A percentile compares a stretch with the other conserved stretches of the same genome.
These are phyloP conservation scores for Prunus yedoensis DNA, from an alignment of 331 rosid species.

Conservation along the genomic window DNA sequence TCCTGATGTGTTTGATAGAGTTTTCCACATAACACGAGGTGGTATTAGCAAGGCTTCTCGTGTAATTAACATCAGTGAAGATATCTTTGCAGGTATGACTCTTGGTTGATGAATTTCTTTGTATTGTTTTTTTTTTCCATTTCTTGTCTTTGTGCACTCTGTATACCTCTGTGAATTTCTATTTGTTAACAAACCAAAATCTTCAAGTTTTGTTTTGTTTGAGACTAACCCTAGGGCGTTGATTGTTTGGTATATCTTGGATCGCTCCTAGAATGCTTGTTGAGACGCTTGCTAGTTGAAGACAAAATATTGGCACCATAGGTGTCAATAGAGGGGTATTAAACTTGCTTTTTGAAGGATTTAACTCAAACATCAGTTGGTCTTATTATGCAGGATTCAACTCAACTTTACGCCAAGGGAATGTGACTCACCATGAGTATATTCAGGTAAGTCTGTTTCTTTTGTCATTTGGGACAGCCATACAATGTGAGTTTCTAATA, in stretches of 20 bases:
- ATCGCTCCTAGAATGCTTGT: not conserved
- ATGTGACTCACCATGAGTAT: slow-evolving; percentile 69
- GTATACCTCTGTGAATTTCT: not conserved
- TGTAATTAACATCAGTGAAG: slow-evolving; percentile 89
- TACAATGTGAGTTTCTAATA: slow-evolving; percentile 12
- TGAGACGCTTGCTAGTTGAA: not conserved
- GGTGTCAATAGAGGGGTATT: slow-evolving; percentile 7
- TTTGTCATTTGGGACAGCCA: slow-evolving; percentile 14
- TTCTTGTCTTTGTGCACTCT: not conserved
- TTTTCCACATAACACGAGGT: slow-evolving; percentile 91
- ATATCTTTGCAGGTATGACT: slow-evolving; percentile 47
- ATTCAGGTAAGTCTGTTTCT: slow-evolving; percentile 56
- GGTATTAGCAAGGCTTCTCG: slow-evolving; percentile 98
- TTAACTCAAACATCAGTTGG: slow-evolving; percentile 3
- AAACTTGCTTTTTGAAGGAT: not conserved
- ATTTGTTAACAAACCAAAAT: not conserved
- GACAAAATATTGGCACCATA: not conserved
- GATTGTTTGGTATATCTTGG: not conserved
- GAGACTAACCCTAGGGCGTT: not conserved
- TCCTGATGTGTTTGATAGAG: slow-evolving; percentile 94
- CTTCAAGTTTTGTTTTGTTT: not conserved
- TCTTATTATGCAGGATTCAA: slow-evolving; percentile 65
- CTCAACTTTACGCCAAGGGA: slow-evolving; percentile 96
- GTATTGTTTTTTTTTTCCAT: not conserved
- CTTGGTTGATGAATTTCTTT: slow-evolving; percentile 7